These are phyloP conservation scores for Sporothrix schenckii DNA, from an alignment of 2,329 filamentous ascomycete genomes.

Conservation along the genomic window DNA sequence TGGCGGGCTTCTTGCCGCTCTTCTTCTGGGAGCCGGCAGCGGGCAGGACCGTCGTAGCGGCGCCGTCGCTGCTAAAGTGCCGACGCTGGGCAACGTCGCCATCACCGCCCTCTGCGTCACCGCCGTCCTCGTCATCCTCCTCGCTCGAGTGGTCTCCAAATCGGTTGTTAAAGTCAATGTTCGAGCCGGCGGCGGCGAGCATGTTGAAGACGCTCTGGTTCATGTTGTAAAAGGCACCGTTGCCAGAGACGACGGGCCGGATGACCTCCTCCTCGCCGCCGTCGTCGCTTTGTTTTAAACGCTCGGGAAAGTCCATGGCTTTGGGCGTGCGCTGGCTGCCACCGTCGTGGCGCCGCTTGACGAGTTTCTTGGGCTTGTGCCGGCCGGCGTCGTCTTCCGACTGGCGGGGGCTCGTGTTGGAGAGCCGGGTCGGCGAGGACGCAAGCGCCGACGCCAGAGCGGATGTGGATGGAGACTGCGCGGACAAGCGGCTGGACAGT, in stretches of 20 bases:
- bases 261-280: constrained; percentile 53
- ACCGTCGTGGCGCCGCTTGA: constrained; percentile 50
- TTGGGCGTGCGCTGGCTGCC: constrained; percentile 36
- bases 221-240: constrained; percentile 69
- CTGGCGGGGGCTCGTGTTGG: background rate
- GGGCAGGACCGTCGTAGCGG: constrained; percentile 17
- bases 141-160: constrained; percentile 81
- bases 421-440: constrained; percentile 2
- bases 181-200: constrained; percentile 84
- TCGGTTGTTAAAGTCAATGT: constrained; percentile 76
- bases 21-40: constrained; percentile 12
- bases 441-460: background rate
- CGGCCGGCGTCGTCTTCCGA: constrained; percentile 45
- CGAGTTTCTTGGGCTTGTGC: constrained; percentile 48
- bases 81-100: constrained; percentile 46
- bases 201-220: constrained; percentile 94
- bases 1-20: constrained; percentile 25
- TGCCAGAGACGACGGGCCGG: constrained; percentile 48
- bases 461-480: background rate
- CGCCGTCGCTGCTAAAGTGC: constrained; percentile 37
- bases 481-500: constrained; percentile 22
- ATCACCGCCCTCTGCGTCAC: constrained; percentile 11
- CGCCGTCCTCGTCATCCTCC: constrained; percentile 61
- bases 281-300: constrained; percentile 55
- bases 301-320: constrained; percentile 58